Evolutionary conservation across 2,329 filamentous ascomycete genomes (phyloP), one percentile per base, ranked within the genome.

Genomic region (Cordyceps pruinosa): DNA sequence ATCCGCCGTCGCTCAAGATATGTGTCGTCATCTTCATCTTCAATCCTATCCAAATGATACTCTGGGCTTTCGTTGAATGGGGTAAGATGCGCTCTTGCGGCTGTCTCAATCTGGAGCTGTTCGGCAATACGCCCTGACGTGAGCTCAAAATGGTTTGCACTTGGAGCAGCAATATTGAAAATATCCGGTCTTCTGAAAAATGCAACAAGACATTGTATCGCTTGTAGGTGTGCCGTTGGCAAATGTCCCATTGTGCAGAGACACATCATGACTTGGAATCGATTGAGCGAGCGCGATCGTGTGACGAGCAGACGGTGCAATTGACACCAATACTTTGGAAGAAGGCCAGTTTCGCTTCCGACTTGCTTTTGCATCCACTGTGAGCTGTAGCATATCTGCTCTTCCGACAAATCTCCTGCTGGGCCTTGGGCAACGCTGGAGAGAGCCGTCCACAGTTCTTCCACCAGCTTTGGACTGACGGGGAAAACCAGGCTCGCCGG

Each of bases 261-360:
- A 17, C 35, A 49, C 25, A 56, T 12, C 45, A 56, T 42, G 1
- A 44, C 25, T 39, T 56, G 53, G 19, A 56, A 56, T 21, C 35
- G 45, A 28, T 56, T 56, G 9, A 42, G 13, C 7, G 5, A 6
- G 6, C 32, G 25, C 13, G 44, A 21, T n/a, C 9, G 25, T 17
- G 19, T 5, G 17, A 41, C 28, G 8, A 49, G 19, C 15, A 56
- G 13, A 5, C 28, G 35, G 44, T 56, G 53, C 5, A 56, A 15
- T 21, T 28, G 34, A 10, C 45, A 56, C 53, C 53, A 56, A 25
- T 32, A 44, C 3, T 42, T 2, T 17, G 4, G 45, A 0, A 56
- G 12, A 0, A 56, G n/a, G n/a, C n/a, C n/a, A n/a, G n/a, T n/a
- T n/a, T n/a, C n/a, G n/a, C n/a, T 1, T 8, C 1, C 0, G 1